Evolutionary conservation across 2,329 filamentous ascomycete genomes (phyloP).

Genomic region (Macrophomina phaseolina): DNA sequence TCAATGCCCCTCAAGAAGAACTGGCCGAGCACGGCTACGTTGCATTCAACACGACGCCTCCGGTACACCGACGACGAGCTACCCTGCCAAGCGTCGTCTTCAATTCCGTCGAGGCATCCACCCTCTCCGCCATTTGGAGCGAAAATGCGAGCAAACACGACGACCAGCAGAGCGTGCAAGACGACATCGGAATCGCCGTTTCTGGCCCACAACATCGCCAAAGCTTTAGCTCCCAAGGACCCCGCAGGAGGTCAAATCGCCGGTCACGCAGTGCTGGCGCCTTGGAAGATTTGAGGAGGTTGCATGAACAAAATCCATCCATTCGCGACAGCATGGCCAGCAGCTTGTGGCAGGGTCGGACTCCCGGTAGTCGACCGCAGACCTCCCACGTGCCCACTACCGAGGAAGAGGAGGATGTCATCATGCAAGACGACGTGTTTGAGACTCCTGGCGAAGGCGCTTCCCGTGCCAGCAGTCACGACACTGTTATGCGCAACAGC

Average conservation of each 20-base stretch:
- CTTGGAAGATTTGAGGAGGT: constrained; percentile 40
- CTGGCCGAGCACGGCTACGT: constrained; percentile 38
- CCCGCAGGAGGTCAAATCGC: constrained; percentile 37
- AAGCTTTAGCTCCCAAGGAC: constrained; percentile 17
- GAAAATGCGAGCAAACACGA: constrained; percentile 38
- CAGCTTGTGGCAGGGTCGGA: constrained; percentile 38
- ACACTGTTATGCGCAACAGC: constrained; percentile 5
- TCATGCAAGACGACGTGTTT: constrained; percentile 12
- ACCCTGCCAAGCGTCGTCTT: constrained; percentile 42
- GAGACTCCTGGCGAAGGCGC: constrained; percentile 9
- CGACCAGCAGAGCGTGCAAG: constrained; percentile 36
- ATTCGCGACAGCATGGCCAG: constrained; percentile 44
- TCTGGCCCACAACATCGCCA: constrained; percentile 37
- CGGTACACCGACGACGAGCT: constrained; percentile 40
- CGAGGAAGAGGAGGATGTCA: constrained; percentile 34
- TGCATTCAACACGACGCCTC: constrained; percentile 37
- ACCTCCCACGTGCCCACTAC: constrained; percentile 15
- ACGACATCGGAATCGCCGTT: constrained; percentile 44
- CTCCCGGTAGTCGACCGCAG: constrained; percentile 4
- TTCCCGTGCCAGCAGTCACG: constrained; percentile 4
- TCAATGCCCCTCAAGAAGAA: constrained; percentile 42
- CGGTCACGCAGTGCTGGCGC: constrained; percentile 45
- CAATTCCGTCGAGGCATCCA: constrained; percentile 36
- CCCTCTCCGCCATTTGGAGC: constrained; percentile 34
- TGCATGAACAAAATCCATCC: constrained; percentile 32